Base-by-base conservation (phyloP, 306 rosid species). In the Trifolium repens region DNA sequence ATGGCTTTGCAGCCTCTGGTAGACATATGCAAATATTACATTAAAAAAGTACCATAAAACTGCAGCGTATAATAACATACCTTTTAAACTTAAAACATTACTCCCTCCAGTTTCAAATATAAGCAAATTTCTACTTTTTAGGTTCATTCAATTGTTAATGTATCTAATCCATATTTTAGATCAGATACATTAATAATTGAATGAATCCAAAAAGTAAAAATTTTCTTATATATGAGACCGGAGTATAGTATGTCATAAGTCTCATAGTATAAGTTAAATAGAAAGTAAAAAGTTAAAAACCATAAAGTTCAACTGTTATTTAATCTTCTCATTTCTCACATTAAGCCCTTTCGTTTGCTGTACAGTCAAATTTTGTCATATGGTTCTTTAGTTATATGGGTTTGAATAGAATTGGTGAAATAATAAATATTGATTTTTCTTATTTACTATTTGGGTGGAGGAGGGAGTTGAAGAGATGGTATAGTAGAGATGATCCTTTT, bases 1-100 rank as follows among this genome's bases (percentile, higher is more conserved):
- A 63, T 63, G 69, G 27, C 69, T 63, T 63, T 63, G 47, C 24
- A 37, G 68, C 68, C 46, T 62, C 22, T 15, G 46, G 22, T 35
- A n/a, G 47, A 63, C 7, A 0, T 35, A 0, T 35, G 8, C 26
- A 34, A 7, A 30, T 30, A 27, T 30, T 35, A 34, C 14, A 63
- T 62, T 8, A 7, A 35, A 37, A 9, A 37, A 64, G 14, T 39
- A 9, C 30, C 69, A 63, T n/a, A 63, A 35, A 35, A 63, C 46
- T 37, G 42, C 19, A 37, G 44, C 5, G 2, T 62, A 35, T 15
- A 32, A 62, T 12, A 27, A 12, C 9, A 30, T 59, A 59, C 5
- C 12, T 59, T 15, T 11, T 24, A 58, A 58, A 26, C 8, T 58
- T 58, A 26, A 22, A 58, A 58, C 11, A 30, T 30, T n/a, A n/a